A percentile compares a stretch with the other conserved stretches of the same genome.
These are phyloP conservation scores for Sarocladium kiliense DNA, from an alignment of 2,329 filamentous ascomycete genomes.

Conservation along the genomic window DNA sequence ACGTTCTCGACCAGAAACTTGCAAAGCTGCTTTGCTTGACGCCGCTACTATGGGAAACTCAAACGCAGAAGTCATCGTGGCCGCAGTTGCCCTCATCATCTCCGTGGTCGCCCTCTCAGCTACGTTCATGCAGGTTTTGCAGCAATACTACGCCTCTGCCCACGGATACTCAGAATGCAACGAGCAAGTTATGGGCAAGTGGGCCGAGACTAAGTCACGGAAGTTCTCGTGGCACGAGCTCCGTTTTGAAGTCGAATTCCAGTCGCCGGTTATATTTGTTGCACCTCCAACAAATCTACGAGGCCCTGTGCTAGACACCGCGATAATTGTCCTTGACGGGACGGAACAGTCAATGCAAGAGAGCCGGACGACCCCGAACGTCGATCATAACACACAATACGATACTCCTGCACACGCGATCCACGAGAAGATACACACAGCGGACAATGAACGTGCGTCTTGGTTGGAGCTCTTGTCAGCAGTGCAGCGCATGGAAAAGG, in stretches of 20 bases:
- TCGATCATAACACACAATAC: slow-evolving; percentile 12
- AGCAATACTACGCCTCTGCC: slow-evolving; percentile 46
- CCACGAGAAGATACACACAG: slow-evolving; percentile 42
- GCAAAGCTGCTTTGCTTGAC: background rate
- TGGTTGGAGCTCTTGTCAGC: slow-evolving; percentile 48
- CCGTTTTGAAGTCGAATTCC: slow-evolving; percentile 44
- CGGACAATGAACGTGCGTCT: slow-evolving; percentile 51
- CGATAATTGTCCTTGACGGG: slow-evolving; percentile 34
- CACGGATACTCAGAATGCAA: slow-evolving; percentile 44
- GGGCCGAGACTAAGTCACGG: slow-evolving; percentile 35
- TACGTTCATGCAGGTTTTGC: slow-evolving; percentile 41
- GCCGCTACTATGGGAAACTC: slow-evolving; percentile 3
- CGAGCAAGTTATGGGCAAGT: slow-evolving; percentile 41
- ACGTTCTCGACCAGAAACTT: background rate
- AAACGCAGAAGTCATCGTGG: slow-evolving; percentile 30
- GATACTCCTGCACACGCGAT: background rate
- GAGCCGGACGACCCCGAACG: slow-evolving; percentile 26
- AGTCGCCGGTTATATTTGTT: slow-evolving; percentile 46
- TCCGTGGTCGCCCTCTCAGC: slow-evolving; percentile 41
- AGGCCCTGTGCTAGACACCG: slow-evolving; percentile 27
- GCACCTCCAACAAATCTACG: slow-evolving; percentile 34
- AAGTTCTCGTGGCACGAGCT: slow-evolving; percentile 37
- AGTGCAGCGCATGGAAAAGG: slow-evolving; percentile 43
- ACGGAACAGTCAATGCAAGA: slow-evolving; percentile 27
- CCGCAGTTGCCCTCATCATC: slow-evolving; percentile 39